Base-by-base conservation (phyloP, 805 yeast genomes). In the Jamesozyma jinghongensis region DNA sequence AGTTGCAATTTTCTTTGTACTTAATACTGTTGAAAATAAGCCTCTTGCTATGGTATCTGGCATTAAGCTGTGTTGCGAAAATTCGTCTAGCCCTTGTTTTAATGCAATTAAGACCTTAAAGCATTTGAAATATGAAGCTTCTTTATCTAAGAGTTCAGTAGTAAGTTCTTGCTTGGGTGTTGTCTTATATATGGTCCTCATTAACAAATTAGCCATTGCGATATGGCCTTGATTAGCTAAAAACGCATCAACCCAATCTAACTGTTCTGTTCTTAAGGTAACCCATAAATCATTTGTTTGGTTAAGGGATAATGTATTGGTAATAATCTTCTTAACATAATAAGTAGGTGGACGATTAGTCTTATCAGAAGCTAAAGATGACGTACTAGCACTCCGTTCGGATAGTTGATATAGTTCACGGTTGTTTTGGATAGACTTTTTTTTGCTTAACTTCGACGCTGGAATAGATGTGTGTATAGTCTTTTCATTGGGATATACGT, bases 241-340 rank as follows among this genome's bases (percentile, higher is more conserved):
- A 52, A 92, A 92, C 18, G 68, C 70, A 37, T 75, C 70, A 0
- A 85, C 92, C 97, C 97, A 90, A 29, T 68, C 73, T 18, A 78
- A 67, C 19, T 88, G 87, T 57, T 90, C 97, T 0, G 97, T 86
- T 48, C 97, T 76, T 33, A 90, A 68, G 36, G 95, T 85, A 5
- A 92, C 95, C 83, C 92, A 85, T 39, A 92, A 70, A 50, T 84
- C 84, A 31, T 82, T 85, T 48, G 90, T 67, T 57, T 88, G 85
- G 39, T 75, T 76, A 3, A 77, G 65, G 1, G 83, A 68, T 40
- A 88, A 77, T 26, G 75, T 63, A 51, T 82, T 81, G 29, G 82
- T 79, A 54, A 88, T 71, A 47, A 92, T 70, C 45, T 73, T 73
- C 39, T 82, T 73, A 14, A 90, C 87, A 59, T 83, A 90, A 51